Evolutionary conservation across 305 asterid genomes (phyloP), one percentile per base, ranked within the genome.

Genomic region (Solanum hybrid): DNA sequence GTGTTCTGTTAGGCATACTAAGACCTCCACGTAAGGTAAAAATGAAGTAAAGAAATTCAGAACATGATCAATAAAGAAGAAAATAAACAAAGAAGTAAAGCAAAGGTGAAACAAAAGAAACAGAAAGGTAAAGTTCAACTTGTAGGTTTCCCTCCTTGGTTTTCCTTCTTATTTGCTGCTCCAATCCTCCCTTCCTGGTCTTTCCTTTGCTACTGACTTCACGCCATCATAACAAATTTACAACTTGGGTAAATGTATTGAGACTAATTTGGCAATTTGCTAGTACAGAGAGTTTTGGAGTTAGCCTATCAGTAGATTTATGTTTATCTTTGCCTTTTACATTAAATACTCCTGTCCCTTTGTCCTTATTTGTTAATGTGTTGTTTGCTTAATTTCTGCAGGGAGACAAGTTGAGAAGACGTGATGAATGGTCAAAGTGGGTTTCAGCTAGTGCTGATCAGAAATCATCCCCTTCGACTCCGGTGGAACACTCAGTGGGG

Each of bases 341-440:
- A 15, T 86, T 87, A 42, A 60, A 88, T 88, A 71, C 88, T 76
- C 66, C 36, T 80, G 34, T 71, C 45, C 90, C 86, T 72, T 78
- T 88, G 82, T 78, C 88, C 66, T 90, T 32, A 60, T 51, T 88
- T 38, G 38, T 84, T 45, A 36, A 79, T 92, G 72, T 86, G 78
- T 45, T 19, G 42, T 66, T 82, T 85, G 87, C 87, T 51, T 73
- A 32, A 75, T 51, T 82, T 86, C 71, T 89, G 77, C 87, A 96
- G 98, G 93, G 92, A 88, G 95, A 93, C 91, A 96, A 90, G 93
- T 90, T 96, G 87, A 94, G 99, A 93, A 95, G 97, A 89, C 96
- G 95, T 73, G 94, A 92, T 71, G 95, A 93, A 85, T 96, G 99
- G 99, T 89, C 95, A 87, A 94, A 94, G 90, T 96, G 98, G 97